Base-by-base conservation (phyloP, 164 flowering plant species). In the Vitis vinifera region DNA sequence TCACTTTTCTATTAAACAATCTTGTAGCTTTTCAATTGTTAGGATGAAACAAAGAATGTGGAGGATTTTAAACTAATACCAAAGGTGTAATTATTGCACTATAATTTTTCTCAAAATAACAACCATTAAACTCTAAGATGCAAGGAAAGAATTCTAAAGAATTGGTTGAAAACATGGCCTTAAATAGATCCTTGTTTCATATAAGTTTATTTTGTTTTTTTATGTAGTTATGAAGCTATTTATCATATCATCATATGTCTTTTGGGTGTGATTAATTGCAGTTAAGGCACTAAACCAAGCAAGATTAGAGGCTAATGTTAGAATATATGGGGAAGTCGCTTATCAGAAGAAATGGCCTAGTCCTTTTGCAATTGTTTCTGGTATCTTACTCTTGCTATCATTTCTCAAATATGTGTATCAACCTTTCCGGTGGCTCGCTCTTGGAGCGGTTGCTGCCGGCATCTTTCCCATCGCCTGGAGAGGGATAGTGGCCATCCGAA, bases 221-320 rank as follows among this genome's bases (percentile, higher is more conserved):
- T 23, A 23, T 23, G 0, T 23, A 23, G 27, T 23, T 23, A 23
- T 37, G 53, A 10, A n/a, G 44, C 44, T 56, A 13, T 53, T 14
- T 9, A 9, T 58, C 2, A 31, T 55, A 30, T 19, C 31, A 49
- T 12, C 0, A 9, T 50, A 50, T 44, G 49, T 23, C 9, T 44
- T 63, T 0, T 62, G 2, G 15, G 6, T 16, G 12, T 60, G 16
- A 10, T 64, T 8, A 30, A 10, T 71, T 15, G 59, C 91, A 95
- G 99, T 86, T 1, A 90, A 89, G 75, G 96, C 86, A 2, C 78
- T 95, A 19, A 95, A 93, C 55, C 82, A 86, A 70, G 97, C 97
- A 2, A 82, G 93, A 70, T 65, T 95, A 15, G 98, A 93, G 53
- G 99, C 99, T 10, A 91, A 85, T 27, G 74, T 91, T 10, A 82